A percentile compares a stretch with the other conserved stretches of the same genome.
Conservation (phyloP, 768 basidiomycete genomes). For the Xerocomellus amylosporus region DNA sequence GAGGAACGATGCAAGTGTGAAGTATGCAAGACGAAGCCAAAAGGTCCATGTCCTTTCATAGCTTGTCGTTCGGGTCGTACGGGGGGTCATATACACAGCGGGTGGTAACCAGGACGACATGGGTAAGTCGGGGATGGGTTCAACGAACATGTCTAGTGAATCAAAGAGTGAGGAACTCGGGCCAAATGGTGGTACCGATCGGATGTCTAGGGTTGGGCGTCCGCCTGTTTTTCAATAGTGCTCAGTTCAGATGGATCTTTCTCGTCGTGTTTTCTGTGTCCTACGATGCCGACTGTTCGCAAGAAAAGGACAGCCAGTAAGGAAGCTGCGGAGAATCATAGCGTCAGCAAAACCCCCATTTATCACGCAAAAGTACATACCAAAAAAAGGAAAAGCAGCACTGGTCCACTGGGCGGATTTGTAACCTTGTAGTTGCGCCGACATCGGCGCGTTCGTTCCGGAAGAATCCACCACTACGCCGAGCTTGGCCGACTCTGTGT, state of each 20-base stretch:
- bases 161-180: background rate
- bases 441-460: constrained; percentile 29
- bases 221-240: constrained; percentile 8
- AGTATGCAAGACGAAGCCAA: background rate
- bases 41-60: background rate
- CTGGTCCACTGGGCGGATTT: constrained; percentile 62
- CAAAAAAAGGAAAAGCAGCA: constrained; percentile 59
- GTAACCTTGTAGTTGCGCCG: constrained; percentile 52
- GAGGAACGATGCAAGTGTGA: background rate
- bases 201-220: constrained; percentile 4
- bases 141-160: background rate
- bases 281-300: constrained; percentile 41
- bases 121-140: background rate
- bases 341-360: background rate
- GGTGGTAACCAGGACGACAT: background rate
- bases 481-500: constrained; percentile 27
- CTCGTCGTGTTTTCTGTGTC: constrained; percentile 15
- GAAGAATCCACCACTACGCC: constrained; percentile 33
- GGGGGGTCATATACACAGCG: background rate
- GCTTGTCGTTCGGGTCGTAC: constrained; percentile 4
- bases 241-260: constrained; percentile 25
- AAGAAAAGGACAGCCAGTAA: constrained; percentile 38
- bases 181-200: background rate
- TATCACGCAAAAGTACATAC: constrained; percentile 30
- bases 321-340: constrained; percentile 17